Evolutionary conservation across 768 basidiomycete genomes (phyloP).

Genomic region (Lyophyllum shimeji): DNA sequence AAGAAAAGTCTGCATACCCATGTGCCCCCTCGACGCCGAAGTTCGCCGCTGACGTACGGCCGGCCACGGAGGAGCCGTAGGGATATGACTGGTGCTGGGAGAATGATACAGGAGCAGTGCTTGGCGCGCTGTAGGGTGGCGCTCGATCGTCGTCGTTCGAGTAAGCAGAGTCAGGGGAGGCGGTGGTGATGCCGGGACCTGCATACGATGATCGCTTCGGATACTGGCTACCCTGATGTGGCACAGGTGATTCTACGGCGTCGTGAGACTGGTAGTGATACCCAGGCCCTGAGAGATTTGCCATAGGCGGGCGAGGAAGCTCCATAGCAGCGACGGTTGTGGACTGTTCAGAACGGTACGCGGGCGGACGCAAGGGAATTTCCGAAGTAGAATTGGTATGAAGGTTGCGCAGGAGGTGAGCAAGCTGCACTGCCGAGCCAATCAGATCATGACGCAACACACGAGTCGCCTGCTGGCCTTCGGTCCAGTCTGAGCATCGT

Average conservation of each 20-base stretch:
- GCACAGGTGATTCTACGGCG: constrained; percentile 14
- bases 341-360: constrained; percentile 28
- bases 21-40: constrained; percentile 7
- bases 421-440: constrained; percentile 62
- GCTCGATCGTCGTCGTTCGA: constrained; percentile 15
- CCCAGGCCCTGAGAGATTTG: constrained; percentile 24
- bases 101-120: constrained; percentile 12
- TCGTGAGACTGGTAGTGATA: constrained; percentile 28
- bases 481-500: constrained; percentile 74
- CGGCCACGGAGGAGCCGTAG: constrained; percentile 1
- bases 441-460: constrained; percentile 64
- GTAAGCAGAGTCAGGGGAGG: constrained; percentile 13
- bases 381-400: constrained; percentile 31
- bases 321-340: constrained; percentile 32
- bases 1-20: constrained; percentile 8
- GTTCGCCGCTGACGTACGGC: constrained; percentile 2
- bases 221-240: constrained; percentile 15
- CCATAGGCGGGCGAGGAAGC: constrained; percentile 39
- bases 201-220: constrained; percentile 26
- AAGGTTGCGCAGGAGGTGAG: constrained; percentile 52
- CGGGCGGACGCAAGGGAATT: constrained; percentile 34
- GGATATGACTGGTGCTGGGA: constrained; percentile 9
- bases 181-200: constrained; percentile 5
- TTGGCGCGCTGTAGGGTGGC: constrained; percentile 23
- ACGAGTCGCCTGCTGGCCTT: constrained; percentile 64